Evolutionary conservation across 2,329 filamentous ascomycete genomes (phyloP).

Genomic region (Elsinoe perseae): DNA sequence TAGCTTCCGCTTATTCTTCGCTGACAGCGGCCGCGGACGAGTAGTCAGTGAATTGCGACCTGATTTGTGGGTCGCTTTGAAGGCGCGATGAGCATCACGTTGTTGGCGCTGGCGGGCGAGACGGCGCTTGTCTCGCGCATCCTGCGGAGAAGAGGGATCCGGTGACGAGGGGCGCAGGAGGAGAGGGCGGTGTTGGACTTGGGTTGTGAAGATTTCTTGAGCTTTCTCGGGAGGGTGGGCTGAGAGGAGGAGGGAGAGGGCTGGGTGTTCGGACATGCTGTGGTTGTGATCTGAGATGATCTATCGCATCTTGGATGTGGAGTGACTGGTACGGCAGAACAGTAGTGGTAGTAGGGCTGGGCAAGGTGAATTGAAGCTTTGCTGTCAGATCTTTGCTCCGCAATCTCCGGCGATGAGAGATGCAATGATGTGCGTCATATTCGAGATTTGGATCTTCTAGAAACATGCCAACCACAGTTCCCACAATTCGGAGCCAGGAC

Average conservation of each 20-base stretch:
- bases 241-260: conserved; percentile 59
- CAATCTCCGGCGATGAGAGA: conserved; percentile 3
- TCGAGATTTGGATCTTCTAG: conserved; percentile 11
- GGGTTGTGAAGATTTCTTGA: conserved; percentile 67
- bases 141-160: conserved; percentile 37
- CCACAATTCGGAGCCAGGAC: neutral
- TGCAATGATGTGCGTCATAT: neutral
- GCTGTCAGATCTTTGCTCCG: neutral
- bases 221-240: conserved; percentile 70
- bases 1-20: conserved; percentile 65
- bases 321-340: neutral
- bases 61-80: conserved; percentile 24
- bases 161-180: conserved; percentile 71
- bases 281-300: neutral
- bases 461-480: neutral
- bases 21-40: conserved; percentile 64
- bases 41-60: conserved; percentile 31
- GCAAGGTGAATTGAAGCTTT: conserved; percentile 4
- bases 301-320: neutral
- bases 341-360: neutral
- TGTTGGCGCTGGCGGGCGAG: conserved; percentile 23
- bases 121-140: conserved; percentile 46
- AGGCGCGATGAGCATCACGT: neutral
- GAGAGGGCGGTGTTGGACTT: conserved; percentile 74
- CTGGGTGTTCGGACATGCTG: conserved; percentile 21